Conservation (phyloP, 768 basidiomycete genomes). For the Podaxis rugospora region DNA sequence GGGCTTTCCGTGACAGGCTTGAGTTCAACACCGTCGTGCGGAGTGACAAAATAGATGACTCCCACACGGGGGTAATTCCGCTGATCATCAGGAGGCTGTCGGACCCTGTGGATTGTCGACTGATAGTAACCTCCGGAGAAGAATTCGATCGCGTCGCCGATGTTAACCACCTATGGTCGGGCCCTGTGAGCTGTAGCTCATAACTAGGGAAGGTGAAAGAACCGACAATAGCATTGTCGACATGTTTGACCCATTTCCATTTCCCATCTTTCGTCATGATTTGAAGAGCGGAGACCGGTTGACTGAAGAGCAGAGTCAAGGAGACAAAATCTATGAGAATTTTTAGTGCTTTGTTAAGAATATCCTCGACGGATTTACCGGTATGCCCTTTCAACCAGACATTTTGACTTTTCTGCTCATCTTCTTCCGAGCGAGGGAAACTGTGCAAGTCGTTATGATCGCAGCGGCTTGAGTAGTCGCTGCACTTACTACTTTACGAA, state of each 20-base stretch:
- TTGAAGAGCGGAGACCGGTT: slow-evolving; percentile 43
- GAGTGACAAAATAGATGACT: slow-evolving; percentile 39
- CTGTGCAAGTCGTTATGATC: slow-evolving; percentile 16
- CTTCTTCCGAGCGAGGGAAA: slow-evolving; percentile 36
- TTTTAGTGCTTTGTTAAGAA: no score
- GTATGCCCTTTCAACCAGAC: slow-evolving; percentile 51
- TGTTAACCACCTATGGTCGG: slow-evolving; percentile 34
- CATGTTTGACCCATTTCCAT: slow-evolving; percentile 43
- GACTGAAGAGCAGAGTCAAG: slow-evolving; percentile 45
- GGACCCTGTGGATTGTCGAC: slow-evolving; percentile 43
- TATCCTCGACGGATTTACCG: slow-evolving; percentile 20
- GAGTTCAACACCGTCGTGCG: slow-evolving; percentile 38
- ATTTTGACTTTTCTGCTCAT: slow-evolving; percentile 36
- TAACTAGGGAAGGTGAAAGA: neutral
- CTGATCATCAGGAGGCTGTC: slow-evolving; percentile 46
- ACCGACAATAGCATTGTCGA: slow-evolving; percentile 39
- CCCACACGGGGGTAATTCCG: slow-evolving; percentile 38
- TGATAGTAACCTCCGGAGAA: slow-evolving; percentile 43
- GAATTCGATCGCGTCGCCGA: slow-evolving; percentile 45
- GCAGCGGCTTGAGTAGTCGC: no score
- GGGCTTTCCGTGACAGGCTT: slow-evolving; percentile 36
- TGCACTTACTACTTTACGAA: slow-evolving; percentile 46
- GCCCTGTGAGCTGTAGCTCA: neutral
- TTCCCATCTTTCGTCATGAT: slow-evolving; percentile 35
- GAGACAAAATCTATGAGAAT: slow-evolving; percentile 34